Evolutionary conservation across 1,284 basidiomycete genomes (phyloP).

Genomic region (Rhodotorula sp.): DNA sequence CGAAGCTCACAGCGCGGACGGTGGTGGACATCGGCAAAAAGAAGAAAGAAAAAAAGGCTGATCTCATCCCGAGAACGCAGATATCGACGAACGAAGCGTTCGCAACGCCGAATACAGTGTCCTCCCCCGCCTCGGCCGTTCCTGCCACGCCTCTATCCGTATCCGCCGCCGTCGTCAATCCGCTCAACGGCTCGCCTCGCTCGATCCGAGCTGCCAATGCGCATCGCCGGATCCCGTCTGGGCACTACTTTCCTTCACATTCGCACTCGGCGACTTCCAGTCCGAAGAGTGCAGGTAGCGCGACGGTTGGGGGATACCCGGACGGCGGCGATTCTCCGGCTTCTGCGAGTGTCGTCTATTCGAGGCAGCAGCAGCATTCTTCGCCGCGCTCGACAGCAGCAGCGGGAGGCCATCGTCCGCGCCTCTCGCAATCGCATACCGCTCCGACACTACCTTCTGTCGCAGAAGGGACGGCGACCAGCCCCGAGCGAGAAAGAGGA

Average conservation of each 20-base stretch:
- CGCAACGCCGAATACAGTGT: neutral
- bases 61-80: neutral
- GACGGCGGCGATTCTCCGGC: no score
- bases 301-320: neutral
- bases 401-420: constrained; percentile 10
- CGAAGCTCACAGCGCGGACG: no score
- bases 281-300: neutral
- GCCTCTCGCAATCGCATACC: constrained; percentile 13
- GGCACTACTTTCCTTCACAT: neutral
- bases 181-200: neutral
- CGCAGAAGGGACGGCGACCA: neutral
- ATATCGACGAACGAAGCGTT: constrained; percentile 9
- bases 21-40: no score
- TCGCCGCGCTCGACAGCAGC: constrained; percentile 6
- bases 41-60: no score
- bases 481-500: neutral
- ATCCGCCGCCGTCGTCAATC: neutral
- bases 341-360: neutral
- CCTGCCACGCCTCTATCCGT: neutral
- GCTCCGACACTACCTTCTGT: neutral
- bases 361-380: neutral
- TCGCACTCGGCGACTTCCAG: neutral
- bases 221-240: neutral
- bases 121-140: neutral
- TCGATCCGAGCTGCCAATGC: neutral